Percentiles rank a stretch among this genome's conserved stretches.
phyloP scores from a whole-genome alignment of 2,329 filamentous ascomycete genomes.

The Trichoderma sp. region DNA sequence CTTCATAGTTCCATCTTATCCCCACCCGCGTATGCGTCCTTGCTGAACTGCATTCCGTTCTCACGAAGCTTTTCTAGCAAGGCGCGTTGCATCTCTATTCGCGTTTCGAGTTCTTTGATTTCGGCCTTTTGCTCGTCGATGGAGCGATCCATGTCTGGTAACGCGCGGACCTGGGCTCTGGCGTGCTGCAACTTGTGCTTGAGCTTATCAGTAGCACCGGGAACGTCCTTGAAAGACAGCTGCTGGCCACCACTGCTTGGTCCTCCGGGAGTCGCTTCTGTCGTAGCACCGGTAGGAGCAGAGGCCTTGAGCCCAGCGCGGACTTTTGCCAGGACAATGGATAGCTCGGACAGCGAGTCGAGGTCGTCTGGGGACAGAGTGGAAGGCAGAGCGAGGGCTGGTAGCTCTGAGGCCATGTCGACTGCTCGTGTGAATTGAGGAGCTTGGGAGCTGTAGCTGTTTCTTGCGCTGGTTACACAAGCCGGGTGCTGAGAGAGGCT shows the following conservation, averaged over 20 bases:
- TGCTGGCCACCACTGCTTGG: slow-evolving; percentile 40
- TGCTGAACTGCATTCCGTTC: slow-evolving; percentile 42
- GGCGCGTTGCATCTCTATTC: slow-evolving; percentile 62
- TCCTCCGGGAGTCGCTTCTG: slow-evolving; percentile 42
- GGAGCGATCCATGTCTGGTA: slow-evolving; percentile 70
- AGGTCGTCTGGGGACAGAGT: slow-evolving; percentile 79
- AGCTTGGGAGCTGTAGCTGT: background rate
- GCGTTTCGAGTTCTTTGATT: slow-evolving; percentile 65
- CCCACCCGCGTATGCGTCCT: slow-evolving; percentile 33
- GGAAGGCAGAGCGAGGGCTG: slow-evolving; percentile 55
- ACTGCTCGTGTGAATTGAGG: background rate
- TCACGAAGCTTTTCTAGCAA: slow-evolving; percentile 58
- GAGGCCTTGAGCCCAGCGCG: slow-evolving; percentile 52
- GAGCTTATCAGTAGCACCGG: slow-evolving; percentile 73
- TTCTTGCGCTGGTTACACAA: background rate
- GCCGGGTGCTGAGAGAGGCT: background rate
- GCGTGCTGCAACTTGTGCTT: slow-evolving; percentile 84
- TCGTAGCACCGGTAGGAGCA: slow-evolving; percentile 43
- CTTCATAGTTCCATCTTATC: slow-evolving; percentile 48
- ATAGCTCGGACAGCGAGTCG: slow-evolving; percentile 81
- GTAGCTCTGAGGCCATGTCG: slow-evolving; percentile 39
- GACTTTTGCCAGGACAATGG: slow-evolving; percentile 74
- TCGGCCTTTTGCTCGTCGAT: slow-evolving; percentile 71
- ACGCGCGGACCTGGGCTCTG: slow-evolving; percentile 60
- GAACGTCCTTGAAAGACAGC: slow-evolving; percentile 70